A percentile compares a stretch with the other conserved stretches of the same genome.
These are phyloP conservation scores for Whalleya microplaca DNA, from an alignment of 2,329 filamentous ascomycete genomes.

Conservation along the genomic window DNA sequence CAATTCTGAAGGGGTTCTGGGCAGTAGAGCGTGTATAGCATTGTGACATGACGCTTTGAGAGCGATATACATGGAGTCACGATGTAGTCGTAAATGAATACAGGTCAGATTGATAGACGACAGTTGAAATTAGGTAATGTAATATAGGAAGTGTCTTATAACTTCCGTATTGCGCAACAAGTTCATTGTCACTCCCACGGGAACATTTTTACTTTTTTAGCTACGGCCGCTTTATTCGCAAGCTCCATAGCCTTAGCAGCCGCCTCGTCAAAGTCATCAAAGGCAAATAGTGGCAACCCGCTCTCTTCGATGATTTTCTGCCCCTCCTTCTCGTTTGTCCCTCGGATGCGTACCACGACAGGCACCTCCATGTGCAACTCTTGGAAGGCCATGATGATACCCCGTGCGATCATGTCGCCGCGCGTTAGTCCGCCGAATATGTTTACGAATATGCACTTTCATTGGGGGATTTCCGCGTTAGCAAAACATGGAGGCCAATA, in stretches of 20 bases:
- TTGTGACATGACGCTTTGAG: neutral
- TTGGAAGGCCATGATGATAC: conserved; percentile 72
- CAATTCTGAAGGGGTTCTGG: conserved; percentile 32
- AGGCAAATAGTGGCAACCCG: conserved; percentile 69
- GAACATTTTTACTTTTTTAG: neutral
- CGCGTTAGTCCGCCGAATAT: conserved; percentile 65
- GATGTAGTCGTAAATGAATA: neutral
- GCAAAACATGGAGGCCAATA: too few species aligned
- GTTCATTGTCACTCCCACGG: neutral
- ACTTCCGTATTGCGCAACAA: too few species aligned
- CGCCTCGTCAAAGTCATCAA: conserved; percentile 76
- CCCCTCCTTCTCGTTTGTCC: conserved; percentile 73
- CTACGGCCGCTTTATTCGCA: conserved; percentile 45
- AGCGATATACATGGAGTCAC: neutral
- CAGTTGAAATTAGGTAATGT: too few species aligned
- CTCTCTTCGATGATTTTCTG: conserved; percentile 72
- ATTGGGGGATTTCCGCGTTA: neutral
- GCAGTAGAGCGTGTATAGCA: conserved; percentile 30
- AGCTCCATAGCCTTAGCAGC: conserved; percentile 68
- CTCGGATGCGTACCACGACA: conserved; percentile 76
- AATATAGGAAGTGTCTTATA: too few species aligned
- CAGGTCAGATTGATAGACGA: neutral
- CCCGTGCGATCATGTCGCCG: conserved; percentile 81
- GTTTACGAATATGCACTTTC: conserved; percentile 56
- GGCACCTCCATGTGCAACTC: conserved; percentile 69